A percentile compares a stretch with the other conserved stretches of the same genome.
These are phyloP conservation scores for Globisporangium rhizosaccharum DNA, from an alignment of 352 stramenopile species.

Conservation along the genomic window DNA sequence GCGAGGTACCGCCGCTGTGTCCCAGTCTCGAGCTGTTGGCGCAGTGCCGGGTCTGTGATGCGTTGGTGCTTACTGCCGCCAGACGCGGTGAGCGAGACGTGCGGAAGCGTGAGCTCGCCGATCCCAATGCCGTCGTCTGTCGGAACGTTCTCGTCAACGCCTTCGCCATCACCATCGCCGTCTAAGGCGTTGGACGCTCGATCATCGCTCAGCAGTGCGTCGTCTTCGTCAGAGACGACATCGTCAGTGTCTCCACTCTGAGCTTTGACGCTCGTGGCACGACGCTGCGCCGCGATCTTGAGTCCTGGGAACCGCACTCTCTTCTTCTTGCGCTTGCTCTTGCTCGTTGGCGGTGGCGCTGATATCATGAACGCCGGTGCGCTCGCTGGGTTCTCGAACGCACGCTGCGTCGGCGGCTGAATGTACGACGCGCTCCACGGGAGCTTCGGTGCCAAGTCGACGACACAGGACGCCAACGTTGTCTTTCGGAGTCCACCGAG, in stretches of 20 bases:
- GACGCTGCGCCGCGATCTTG: neutral
- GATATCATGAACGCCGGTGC: neutral
- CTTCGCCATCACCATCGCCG: constrained; percentile 7
- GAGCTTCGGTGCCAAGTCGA: constrained; percentile 55
- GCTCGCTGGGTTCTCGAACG: constrained; percentile 42
- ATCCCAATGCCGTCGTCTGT: constrained; percentile 58
- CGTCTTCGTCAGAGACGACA: constrained; percentile 5
- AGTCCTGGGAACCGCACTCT: neutral
- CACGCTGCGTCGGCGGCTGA: constrained; percentile 20
- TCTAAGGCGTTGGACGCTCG: neutral
- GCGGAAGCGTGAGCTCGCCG: constrained; percentile 34
- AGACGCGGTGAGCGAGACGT: constrained; percentile 14
- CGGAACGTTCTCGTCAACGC: constrained; percentile 4
- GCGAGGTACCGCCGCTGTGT: constrained; percentile 52
- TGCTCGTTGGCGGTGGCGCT: neutral
- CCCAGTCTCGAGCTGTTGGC: constrained; percentile 37
- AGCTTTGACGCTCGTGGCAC: too few species aligned
- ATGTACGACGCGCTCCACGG: constrained; percentile 63
- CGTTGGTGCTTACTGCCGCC: neutral
- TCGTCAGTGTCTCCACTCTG: too few species aligned
- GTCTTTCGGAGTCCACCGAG: constrained; percentile 53
- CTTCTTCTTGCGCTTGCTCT: neutral
- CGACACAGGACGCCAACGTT: constrained; percentile 44
- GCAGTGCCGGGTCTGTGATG: constrained; percentile 38
- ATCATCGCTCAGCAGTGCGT: constrained; percentile 3